Evolutionary conservation across 1,284 basidiomycete species (phyloP), one percentile per base, ranked within the genome.

Genomic region (Schizophyllum amplum): DNA sequence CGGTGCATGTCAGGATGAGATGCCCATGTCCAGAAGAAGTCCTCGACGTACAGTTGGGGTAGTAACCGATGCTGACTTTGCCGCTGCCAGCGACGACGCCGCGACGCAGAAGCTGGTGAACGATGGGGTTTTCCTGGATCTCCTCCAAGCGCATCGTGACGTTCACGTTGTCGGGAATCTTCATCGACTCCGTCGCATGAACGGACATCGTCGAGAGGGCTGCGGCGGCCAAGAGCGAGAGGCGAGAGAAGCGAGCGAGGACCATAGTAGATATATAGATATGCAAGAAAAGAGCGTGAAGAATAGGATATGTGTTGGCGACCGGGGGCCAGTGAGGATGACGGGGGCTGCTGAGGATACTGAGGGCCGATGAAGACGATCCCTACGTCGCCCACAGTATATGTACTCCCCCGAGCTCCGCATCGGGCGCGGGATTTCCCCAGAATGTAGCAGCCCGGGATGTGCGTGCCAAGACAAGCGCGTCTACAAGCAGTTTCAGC

Each of bases 31-130:
- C 33, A 55, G 52, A 50, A 55, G 48, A 62, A 64, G 68, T 15
- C 52, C n/a, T n/a, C n/a, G n/a, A 79, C 80, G 2, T 3, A 42
- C 33, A 83, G 70, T 87, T 83, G 1, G 83, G 82, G 68, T 86
- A 87, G 69, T 87, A 87, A 1, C 78, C 85, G 22, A 79, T 76
- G 59, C 70, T 72, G n/a, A 71, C 75, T 63, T 86, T 84, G 21
- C 72, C 73, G n/a, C n/a, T n/a, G n/a, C n/a, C n/a, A n/a, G n/a
- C n/a, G n/a, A n/a, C n/a, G 24, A 65, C 65, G 2, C 78, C 75
- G 51, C 78, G 74, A 62, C 75, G 78, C 55, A 77, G 73, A 47
- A 83, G 70, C 21, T 69, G 66, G 51, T 75, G 67, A 17, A 74
- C 71, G 55, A 72, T 69, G 9, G 75, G 71, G 60, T 75, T 62